Conservation (phyloP, 306 rosid species). For the Trichosanthes cucumerina region DNA sequence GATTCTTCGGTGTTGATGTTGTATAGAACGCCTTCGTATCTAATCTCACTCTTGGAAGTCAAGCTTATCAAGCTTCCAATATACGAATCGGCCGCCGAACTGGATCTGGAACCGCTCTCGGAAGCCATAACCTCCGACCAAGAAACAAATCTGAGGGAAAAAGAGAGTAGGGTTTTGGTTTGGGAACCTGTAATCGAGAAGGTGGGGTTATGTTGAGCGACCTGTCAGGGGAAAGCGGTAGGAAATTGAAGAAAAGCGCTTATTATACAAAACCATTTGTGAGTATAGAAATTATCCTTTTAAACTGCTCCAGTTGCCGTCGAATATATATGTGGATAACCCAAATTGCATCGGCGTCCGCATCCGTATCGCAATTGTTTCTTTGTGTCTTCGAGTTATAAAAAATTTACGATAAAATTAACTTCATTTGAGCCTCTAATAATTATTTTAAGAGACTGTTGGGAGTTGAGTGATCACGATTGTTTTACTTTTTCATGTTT, state of each 20-base stretch:
- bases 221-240: conserved; percentile 22
- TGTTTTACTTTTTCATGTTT: too few species aligned
- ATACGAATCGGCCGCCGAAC: conserved; percentile 70
- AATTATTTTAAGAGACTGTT: too few species aligned
- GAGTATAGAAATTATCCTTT: not conserved
- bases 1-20: conserved; percentile 72
- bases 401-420: too few species aligned
- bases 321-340: not conserved
- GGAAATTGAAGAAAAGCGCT: conserved; percentile 11
- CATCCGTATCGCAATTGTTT: not conserved
- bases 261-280: not conserved
- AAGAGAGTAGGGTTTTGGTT: conserved; percentile 42
- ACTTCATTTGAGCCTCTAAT: too few species aligned
- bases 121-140: conserved; percentile 43
- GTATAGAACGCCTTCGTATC: conserved; percentile 67
- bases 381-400: too few species aligned
- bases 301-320: not conserved
- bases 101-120: conserved; percentile 46
- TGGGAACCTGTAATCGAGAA: not conserved
- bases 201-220: conserved; percentile 4
- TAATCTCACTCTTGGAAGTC: conserved; percentile 76
- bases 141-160: not conserved
- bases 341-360: not conserved
- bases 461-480: too few species aligned
- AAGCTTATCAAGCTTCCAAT: conserved; percentile 69